These are phyloP conservation scores for Lagenidium giganteum DNA, from an alignment of 352 stramenopile species.

Conservation along the genomic window DNA sequence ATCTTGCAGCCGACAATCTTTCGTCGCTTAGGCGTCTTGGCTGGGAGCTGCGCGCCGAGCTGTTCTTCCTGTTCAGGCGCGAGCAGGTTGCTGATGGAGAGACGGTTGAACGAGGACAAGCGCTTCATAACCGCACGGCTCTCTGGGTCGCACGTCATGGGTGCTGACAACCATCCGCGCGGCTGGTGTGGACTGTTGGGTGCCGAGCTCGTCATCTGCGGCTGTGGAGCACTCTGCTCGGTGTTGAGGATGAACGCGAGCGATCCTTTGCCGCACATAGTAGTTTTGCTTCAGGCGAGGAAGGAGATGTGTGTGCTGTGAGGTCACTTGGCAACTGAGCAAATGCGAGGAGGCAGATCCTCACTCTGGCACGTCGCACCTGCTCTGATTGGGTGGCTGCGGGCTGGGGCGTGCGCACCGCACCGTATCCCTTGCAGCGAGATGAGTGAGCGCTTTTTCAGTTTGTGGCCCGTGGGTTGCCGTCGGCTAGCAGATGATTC, in stretches of 20 bases:
- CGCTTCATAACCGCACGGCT: slow-evolving; percentile 16
- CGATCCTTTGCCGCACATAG: slow-evolving; percentile 15
- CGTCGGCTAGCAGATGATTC: too few relatives aligned
- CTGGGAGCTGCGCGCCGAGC: neutral
- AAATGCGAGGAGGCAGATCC: slow-evolving; percentile 16
- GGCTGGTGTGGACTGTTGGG: slow-evolving; percentile 2
- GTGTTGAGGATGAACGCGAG: slow-evolving; percentile 19
- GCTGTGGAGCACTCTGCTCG: neutral
- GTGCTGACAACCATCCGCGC: slow-evolving; percentile 6
- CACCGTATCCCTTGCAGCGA: too few relatives aligned
- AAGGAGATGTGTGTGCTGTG: neutral
- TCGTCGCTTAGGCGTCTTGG: slow-evolving; percentile 12
- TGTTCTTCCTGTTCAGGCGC: slow-evolving; percentile 7
- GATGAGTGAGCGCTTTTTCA: too few relatives aligned
- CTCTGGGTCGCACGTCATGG: slow-evolving; percentile 18
- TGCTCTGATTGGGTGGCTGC: too few relatives aligned
- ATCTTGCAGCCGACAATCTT: slow-evolving; percentile 18
- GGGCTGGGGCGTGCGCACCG: too few relatives aligned
- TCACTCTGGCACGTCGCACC: too few relatives aligned
- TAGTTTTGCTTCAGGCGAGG: neutral
- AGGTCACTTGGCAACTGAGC: slow-evolving; percentile 12
- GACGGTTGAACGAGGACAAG: slow-evolving; percentile 12
- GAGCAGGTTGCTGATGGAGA: slow-evolving; percentile 16
- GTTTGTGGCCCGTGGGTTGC: too few relatives aligned
- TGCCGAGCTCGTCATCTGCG: neutral